Conservation (phyloP, 352 stramenopile species). For the Pythium apleroticum region DNA sequence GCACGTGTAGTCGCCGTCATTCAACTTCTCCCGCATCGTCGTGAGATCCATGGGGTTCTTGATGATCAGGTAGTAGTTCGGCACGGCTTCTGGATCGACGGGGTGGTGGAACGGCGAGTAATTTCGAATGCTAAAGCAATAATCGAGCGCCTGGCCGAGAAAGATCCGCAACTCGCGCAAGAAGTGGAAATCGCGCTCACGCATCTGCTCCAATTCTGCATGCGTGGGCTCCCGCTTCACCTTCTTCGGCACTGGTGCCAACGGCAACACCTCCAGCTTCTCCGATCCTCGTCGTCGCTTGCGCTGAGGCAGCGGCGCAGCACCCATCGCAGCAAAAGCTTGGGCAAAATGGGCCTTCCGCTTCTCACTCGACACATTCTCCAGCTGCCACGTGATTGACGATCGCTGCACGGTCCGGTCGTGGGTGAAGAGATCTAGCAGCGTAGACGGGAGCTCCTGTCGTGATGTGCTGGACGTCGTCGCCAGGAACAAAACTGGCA, state of each 20-base stretch:
- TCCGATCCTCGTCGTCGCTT: slow-evolving; percentile 22
- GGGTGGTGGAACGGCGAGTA: slow-evolving; percentile 73
- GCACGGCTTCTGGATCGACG: slow-evolving; percentile 75
- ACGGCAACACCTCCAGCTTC: slow-evolving; percentile 51
- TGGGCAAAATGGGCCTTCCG: slow-evolving; percentile 63
- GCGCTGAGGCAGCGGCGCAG: slow-evolving; percentile 35
- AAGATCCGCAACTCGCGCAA: slow-evolving; percentile 89
- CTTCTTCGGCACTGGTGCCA: slow-evolving; percentile 50
- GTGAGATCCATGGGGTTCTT: slow-evolving; percentile 86
- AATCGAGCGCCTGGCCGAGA: slow-evolving; percentile 80
- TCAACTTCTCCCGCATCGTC: slow-evolving; percentile 88
- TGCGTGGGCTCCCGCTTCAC: slow-evolving; percentile 30
- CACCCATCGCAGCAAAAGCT: slow-evolving; percentile 55
- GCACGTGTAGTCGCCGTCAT: slow-evolving; percentile 88
- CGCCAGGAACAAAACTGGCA: slow-evolving; percentile 80
- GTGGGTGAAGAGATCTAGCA: slow-evolving; percentile 62
- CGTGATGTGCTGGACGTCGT: slow-evolving; percentile 44
- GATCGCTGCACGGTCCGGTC: slow-evolving; percentile 42
- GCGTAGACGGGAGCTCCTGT: slow-evolving; percentile 40
- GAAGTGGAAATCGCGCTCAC: slow-evolving; percentile 79
- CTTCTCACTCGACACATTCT: slow-evolving; percentile 27
- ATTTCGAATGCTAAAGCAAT: slow-evolving; percentile 65
- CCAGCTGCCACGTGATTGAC: slow-evolving; percentile 48
- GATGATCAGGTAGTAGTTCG: slow-evolving; percentile 90
- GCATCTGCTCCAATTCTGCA: slow-evolving; percentile 45